phyloP scores from a whole-genome alignment of 495 filamentous ascomycete species.

The Tetracladium setigerum region DNA sequence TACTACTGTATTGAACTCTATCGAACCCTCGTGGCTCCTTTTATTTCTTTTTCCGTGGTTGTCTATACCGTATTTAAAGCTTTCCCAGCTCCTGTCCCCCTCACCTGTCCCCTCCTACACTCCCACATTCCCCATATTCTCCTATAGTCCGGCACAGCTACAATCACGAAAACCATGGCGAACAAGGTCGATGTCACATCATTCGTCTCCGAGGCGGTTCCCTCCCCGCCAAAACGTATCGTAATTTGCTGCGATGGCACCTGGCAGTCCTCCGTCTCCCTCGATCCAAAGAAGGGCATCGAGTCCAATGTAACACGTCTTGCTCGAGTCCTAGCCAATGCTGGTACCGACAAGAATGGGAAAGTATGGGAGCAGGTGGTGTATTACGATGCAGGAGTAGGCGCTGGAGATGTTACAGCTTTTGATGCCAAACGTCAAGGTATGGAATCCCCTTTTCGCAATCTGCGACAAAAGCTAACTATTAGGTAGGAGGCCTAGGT shows the following conservation, averaged over 20 bases:
- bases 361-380: constrained; percentile 33
- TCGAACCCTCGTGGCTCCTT: too few relatives aligned
- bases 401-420: constrained; percentile 15
- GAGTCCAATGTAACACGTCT: constrained; percentile 42
- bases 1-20: too few relatives aligned
- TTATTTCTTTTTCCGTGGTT: too few relatives aligned
- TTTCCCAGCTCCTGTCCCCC: too few relatives aligned
- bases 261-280: constrained; percentile 12
- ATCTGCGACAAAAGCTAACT: not conserved
- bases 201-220: too few relatives aligned
- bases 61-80: too few relatives aligned
- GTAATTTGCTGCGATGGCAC: constrained; percentile 20
- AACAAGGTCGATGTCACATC: too few relatives aligned
- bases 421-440: not conserved
- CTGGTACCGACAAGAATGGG: constrained; percentile 27
- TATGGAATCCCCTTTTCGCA: not conserved
- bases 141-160: too few relatives aligned
- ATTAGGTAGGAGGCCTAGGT: constrained; percentile 39
- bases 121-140: too few relatives aligned
- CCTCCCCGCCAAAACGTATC: constrained; percentile 6
- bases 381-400: constrained; percentile 46
- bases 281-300: constrained; percentile 7
- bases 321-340: constrained; percentile 28
- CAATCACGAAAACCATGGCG: too few relatives aligned
- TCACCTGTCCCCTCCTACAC: too few relatives aligned